phyloP scores from a whole-genome alignment of 2,329 filamentous ascomycete genomes.

The Paraconiothyrium sp. region DNA sequence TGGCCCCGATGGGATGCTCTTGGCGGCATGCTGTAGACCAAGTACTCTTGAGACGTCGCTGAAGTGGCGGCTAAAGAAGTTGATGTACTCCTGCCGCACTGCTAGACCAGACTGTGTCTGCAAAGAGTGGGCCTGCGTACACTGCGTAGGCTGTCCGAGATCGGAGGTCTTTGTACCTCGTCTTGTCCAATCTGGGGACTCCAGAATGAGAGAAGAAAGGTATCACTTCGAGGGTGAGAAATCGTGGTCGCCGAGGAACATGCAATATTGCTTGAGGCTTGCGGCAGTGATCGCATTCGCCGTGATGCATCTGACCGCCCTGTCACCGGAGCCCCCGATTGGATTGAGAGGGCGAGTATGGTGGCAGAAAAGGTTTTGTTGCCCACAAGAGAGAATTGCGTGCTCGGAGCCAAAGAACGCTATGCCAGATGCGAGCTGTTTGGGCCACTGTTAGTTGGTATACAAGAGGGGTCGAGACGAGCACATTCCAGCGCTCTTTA shows the following conservation, averaged over 20 bases:
- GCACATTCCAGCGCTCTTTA: constrained; percentile 23
- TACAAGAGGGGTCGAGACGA: constrained; percentile 26
- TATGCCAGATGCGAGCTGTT: constrained; percentile 33
- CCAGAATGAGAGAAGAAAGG: background rate
- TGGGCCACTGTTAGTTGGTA: constrained; percentile 34
- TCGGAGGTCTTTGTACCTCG: background rate
- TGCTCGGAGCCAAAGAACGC: constrained; percentile 37
- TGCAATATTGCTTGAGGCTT: constrained; percentile 1
- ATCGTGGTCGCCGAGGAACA: constrained; percentile 1
- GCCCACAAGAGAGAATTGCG: constrained; percentile 39
- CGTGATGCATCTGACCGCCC: constrained; percentile 25
- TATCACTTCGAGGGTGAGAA: background rate
- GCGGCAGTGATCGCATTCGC: constrained; percentile 26
- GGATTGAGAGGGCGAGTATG: constrained; percentile 22
- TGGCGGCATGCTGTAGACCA: background rate
- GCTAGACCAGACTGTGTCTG: background rate
- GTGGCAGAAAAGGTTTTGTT: constrained; percentile 41
- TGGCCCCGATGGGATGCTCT: background rate
- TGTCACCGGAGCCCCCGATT: constrained; percentile 29
- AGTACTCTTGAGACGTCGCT: background rate
- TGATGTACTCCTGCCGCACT: background rate
- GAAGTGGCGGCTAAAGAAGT: background rate
- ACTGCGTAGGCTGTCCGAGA: background rate
- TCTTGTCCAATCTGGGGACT: background rate
- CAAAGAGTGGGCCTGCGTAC: background rate